Conservation (phyloP, 1,284 basidiomycete genomes). For the Apiotrichum sp. region DNA sequence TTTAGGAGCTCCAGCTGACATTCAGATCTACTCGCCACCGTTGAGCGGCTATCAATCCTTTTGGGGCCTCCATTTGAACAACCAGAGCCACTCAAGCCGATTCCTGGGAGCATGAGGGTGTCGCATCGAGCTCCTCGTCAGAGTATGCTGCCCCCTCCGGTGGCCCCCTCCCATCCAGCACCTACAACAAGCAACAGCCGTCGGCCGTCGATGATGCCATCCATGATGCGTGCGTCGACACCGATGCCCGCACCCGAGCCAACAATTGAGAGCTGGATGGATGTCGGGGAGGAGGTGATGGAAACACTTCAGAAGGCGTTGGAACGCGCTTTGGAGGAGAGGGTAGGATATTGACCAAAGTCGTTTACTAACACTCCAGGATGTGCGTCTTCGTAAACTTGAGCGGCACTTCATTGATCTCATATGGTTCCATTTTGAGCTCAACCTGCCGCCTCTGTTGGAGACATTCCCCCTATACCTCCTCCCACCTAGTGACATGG, state of each 20-base stretch:
- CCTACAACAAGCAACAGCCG: slow-evolving; percentile 12
- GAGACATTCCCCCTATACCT: slow-evolving; percentile 28
- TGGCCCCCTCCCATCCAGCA: background rate
- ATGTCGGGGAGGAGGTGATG: slow-evolving; percentile 34
- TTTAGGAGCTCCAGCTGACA: background rate
- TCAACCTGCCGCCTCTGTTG: slow-evolving; percentile 31
- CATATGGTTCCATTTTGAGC: slow-evolving; percentile 39
- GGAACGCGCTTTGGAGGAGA: slow-evolving; percentile 28
- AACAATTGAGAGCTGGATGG: slow-evolving; percentile 21
- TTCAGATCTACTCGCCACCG: slow-evolving; percentile 14
- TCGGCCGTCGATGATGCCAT: too few species aligned
- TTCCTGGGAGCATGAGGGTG: slow-evolving; percentile 19
- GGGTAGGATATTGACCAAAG: slow-evolving; percentile 22
- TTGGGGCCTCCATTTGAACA: slow-evolving; percentile 39
- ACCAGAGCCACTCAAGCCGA: slow-evolving; percentile 28
- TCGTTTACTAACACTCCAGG: slow-evolving; percentile 22
- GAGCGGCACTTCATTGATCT: slow-evolving; percentile 35
- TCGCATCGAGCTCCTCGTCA: slow-evolving; percentile 1
- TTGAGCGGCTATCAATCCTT: slow-evolving; percentile 26
- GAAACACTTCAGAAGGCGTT: slow-evolving; percentile 28
- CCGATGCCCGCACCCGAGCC: background rate
- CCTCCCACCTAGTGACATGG: slow-evolving; percentile 20
- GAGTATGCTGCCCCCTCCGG: background rate
- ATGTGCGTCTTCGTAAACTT: slow-evolving; percentile 26
- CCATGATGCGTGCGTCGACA: background rate